These are phyloP conservation scores for Picea glauca DNA, from an alignment of 75 land plant species.

Conservation along the genomic window DNA sequence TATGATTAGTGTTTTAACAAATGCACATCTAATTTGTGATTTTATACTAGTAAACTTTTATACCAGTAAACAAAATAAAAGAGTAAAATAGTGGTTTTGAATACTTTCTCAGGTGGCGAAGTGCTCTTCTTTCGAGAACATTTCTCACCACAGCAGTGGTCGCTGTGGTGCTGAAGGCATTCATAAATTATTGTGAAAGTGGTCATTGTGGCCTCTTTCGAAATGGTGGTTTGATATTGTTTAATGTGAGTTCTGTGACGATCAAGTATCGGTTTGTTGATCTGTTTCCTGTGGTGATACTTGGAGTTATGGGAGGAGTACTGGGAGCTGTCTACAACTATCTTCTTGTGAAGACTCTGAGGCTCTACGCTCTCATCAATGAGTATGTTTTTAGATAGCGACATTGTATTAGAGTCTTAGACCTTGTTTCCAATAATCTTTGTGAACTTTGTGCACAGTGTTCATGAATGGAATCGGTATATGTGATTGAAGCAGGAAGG, in stretches of 20 bases:
- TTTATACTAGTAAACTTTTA: too few species aligned
- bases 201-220: conserved; percentile 86
- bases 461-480: not conserved
- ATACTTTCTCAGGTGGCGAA: conserved; percentile 64
- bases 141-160: conserved; percentile 88
- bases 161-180: conserved; percentile 65
- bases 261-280: conserved; percentile 40
- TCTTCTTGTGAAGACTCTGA: conserved; percentile 57
- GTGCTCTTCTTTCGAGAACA: conserved; percentile 86
- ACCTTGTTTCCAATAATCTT: too few species aligned
- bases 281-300: conserved; percentile 51
- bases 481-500: conserved; percentile 59
- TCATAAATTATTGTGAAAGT: conserved; percentile 54
- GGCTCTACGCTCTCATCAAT: conserved; percentile 56
- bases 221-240: conserved; percentile 58
- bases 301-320: conserved; percentile 80
- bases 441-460: too few species aligned
- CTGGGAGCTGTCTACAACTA: conserved; percentile 77
- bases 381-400: conserved; percentile 30
- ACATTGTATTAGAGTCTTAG: too few species aligned
- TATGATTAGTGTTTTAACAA: too few species aligned
- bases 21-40: not conserved
- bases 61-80: too few species aligned
- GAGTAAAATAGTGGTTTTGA: not conserved
- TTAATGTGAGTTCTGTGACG: conserved; percentile 16